Evolutionary conservation across 2,329 filamentous ascomycete genomes (phyloP).

Genomic region (Ustilaginoidea virens): DNA sequence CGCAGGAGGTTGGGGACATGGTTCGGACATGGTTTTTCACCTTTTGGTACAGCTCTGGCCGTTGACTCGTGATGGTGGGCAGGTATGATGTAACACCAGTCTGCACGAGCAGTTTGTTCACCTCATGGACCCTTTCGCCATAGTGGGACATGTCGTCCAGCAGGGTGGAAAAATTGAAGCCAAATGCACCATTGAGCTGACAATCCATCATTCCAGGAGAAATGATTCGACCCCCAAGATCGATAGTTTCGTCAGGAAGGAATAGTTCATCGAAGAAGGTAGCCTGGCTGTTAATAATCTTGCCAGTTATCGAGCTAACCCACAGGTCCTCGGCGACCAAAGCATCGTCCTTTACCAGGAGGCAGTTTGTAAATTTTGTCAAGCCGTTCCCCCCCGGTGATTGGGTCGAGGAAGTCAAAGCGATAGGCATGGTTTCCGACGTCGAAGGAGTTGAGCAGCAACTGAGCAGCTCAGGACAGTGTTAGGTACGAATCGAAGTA

Average conservation of each 20-base stretch:
- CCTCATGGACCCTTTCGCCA: slow-evolving; percentile 51
- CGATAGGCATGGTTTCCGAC: slow-evolving; percentile 32
- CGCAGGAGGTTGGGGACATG: no score
- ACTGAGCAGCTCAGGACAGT: no score
- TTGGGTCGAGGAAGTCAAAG: slow-evolving; percentile 19
- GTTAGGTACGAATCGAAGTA: no score
- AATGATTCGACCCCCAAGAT: slow-evolving; percentile 71
- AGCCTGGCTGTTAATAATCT: slow-evolving; percentile 58
- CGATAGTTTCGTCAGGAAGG: slow-evolving; percentile 58
- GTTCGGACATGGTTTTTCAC: no score
- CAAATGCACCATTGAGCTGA: slow-evolving; percentile 83
- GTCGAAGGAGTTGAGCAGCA: no score
- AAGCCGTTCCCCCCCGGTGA: slow-evolving; percentile 34
- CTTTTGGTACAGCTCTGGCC: slow-evolving; percentile 66
- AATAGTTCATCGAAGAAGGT: slow-evolving; percentile 53
- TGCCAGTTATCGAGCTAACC: slow-evolving; percentile 69
- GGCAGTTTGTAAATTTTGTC: slow-evolving; percentile 82
- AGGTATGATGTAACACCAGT: slow-evolving; percentile 82
- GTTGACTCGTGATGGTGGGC: slow-evolving; percentile 72
- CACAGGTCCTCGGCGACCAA: slow-evolving; percentile 72
- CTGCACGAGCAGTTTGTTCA: slow-evolving; percentile 56
- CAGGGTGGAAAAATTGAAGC: slow-evolving; percentile 78
- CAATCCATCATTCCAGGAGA: slow-evolving; percentile 80
- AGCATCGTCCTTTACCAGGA: slow-evolving; percentile 50
- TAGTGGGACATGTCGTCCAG: slow-evolving; percentile 56